These are phyloP conservation scores for Alloteropsis angusta DNA, from an alignment of 202 grass and related monocot species.

Conservation along the genomic window DNA sequence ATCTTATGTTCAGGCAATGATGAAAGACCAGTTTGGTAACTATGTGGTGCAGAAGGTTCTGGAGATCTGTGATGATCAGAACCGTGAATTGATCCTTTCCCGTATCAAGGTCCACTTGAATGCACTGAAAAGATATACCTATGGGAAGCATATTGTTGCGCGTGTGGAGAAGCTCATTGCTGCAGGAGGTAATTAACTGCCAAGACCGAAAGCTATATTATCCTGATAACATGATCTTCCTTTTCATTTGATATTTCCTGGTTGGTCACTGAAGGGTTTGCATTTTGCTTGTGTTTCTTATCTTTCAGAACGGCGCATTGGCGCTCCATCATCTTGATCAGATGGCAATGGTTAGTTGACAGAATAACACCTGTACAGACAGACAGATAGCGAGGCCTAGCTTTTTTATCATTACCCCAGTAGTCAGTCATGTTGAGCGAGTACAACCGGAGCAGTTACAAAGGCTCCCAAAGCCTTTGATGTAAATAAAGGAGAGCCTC, in stretches of 20 bases:
- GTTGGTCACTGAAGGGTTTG: background rate
- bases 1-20: conserved; percentile 69
- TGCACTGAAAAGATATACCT: conserved; percentile 89
- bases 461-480: conserved; percentile 40
- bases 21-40: conserved; percentile 99
- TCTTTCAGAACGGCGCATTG: conserved; percentile 51
- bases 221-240: background rate
- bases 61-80: conserved; percentile 84
- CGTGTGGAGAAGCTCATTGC: conserved; percentile 98
- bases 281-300: background rate
- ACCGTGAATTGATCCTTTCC: conserved; percentile 83
- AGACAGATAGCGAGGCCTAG: conserved; percentile 94
- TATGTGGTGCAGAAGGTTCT: conserved; percentile 98
- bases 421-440: conserved; percentile 41
- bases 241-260: background rate
- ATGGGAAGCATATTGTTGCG: conserved; percentile 95
- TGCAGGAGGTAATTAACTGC: conserved; percentile 66
- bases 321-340: conserved; percentile 46
- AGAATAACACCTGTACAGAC: conserved; percentile 86
- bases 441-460: conserved; percentile 40
- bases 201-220: background rate
- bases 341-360: conserved; percentile 33
- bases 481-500: conserved; percentile 90
- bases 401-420: conserved; percentile 34
- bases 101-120: conserved; percentile 96